Percentiles rank a stretch among this genome's conserved stretches.
Conservation (phyloP, 2,329 filamentous ascomycete species). For the Byssothecium circinans region DNA sequence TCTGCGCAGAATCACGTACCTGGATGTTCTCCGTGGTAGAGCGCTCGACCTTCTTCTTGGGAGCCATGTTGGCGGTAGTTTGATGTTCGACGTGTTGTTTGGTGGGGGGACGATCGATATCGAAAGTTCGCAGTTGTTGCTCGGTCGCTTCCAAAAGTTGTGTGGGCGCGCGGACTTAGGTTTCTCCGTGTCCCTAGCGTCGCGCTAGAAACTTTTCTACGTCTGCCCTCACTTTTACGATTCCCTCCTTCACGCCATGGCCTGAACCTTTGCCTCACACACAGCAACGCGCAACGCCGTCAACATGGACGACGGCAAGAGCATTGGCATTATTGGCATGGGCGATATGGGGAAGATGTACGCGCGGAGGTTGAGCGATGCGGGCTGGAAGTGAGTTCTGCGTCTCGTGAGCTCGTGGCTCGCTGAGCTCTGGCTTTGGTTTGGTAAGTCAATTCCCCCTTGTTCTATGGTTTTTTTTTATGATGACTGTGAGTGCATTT, state of each 20-base stretch:
- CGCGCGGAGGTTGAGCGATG: slow-evolving; percentile 79
- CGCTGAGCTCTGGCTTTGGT: slow-evolving; percentile 6
- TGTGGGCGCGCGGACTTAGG: slow-evolving; percentile 2
- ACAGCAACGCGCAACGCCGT: slow-evolving; percentile 33
- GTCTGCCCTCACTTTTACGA: slow-evolving; percentile 13
- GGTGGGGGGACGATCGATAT: slow-evolving; percentile 28
- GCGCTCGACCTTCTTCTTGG: slow-evolving; percentile 80
- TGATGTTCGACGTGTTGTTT: slow-evolving; percentile 32
- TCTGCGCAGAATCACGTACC: slow-evolving; percentile 12
- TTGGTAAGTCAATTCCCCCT: slow-evolving; percentile 30
- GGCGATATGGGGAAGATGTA: slow-evolving; percentile 99
- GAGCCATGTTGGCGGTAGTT: slow-evolving; percentile 67
- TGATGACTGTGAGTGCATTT: slow-evolving; percentile 99
- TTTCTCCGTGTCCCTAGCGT: slow-evolving; percentile 17
- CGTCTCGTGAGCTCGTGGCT: slow-evolving; percentile 16
- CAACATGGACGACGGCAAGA: slow-evolving; percentile 64
- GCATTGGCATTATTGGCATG: slow-evolving; percentile 96
- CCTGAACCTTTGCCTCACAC: slow-evolving; percentile 10
- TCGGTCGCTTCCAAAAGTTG: slow-evolving; percentile 2
- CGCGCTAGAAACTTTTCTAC: slow-evolving; percentile 17
- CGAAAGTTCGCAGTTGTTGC: neutral
- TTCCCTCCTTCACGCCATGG: slow-evolving; percentile 9
- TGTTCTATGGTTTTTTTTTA: slow-evolving; percentile 46
- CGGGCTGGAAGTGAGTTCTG: slow-evolving; percentile 87
- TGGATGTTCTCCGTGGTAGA: slow-evolving; percentile 87